Evolutionary conservation across 2,329 filamentous ascomycete species (phyloP).

Genomic region (Nannizzia gypsea): DNA sequence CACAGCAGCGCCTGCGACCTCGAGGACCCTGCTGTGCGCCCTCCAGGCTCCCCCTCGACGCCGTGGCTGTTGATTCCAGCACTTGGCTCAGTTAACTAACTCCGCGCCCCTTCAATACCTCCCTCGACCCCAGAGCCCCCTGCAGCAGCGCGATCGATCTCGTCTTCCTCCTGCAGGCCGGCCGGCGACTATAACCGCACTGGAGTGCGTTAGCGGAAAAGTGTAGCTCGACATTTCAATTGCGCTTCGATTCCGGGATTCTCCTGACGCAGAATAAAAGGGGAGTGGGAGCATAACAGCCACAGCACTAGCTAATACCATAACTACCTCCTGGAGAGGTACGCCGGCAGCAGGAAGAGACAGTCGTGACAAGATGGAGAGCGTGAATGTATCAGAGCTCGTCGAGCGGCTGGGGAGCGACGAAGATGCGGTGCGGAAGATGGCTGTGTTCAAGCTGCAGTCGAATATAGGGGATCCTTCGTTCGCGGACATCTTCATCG

Average conservation of each 20-base stretch:
- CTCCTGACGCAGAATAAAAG: too few relatives aligned
- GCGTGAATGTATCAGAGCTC: conserved; percentile 45
- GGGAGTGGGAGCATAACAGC: neutral
- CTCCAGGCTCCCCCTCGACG: neutral
- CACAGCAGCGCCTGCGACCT: neutral
- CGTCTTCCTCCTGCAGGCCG: neutral
- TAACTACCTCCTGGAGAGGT: neutral
- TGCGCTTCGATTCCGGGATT: neutral
- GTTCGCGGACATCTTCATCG: conserved; percentile 93
- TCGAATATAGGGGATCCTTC: conserved; percentile 88
- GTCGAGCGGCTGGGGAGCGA: conserved; percentile 49
- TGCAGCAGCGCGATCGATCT: neutral
- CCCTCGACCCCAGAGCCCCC: neutral
- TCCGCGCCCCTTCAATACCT: too few relatives aligned
- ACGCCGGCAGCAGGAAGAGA: neutral
- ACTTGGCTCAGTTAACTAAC: neutral
- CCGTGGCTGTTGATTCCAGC: neutral
- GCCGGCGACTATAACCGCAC: neutral
- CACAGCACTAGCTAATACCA: neutral
- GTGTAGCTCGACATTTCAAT: neutral
- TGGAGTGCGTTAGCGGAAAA: too few relatives aligned
- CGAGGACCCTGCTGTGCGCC: neutral
- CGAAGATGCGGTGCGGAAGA: conserved; percentile 87
- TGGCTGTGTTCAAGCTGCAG: conserved; percentile 98
- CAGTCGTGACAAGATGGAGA: conserved; percentile 37